Conservation (phyloP, 345 rosid species). For the Citrus hindsii region DNA sequence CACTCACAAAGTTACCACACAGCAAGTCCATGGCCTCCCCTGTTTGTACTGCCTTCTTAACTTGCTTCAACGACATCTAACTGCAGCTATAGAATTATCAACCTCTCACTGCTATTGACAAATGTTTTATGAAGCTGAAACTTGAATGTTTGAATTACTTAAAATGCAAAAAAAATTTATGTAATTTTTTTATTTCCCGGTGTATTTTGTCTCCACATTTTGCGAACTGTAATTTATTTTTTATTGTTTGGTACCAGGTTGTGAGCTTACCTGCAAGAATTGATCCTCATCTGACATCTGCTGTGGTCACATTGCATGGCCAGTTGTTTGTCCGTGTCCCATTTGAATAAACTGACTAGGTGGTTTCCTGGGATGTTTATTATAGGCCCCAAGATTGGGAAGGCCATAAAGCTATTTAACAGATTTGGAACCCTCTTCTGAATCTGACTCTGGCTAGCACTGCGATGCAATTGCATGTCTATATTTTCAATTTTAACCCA, state of each 20-base stretch:
- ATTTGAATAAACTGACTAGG: conserved; percentile 36
- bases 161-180: not conserved
- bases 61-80: not conserved
- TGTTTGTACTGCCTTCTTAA: not conserved
- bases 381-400: no score
- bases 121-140: not conserved
- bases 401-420: no score
- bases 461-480: no score
- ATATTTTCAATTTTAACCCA: no score
- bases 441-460: no score
- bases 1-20: not conserved
- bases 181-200: not conserved
- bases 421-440: no score
- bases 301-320: conserved; percentile 73
- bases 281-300: conserved; percentile 66
- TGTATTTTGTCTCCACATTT: not conserved
- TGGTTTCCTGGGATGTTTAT: not conserved
- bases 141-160: not conserved
- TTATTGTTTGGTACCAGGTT: conserved; percentile 34
- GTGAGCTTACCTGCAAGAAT: conserved; percentile 61
- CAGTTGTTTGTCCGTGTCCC: conserved; percentile 71
- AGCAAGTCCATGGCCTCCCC: not conserved
- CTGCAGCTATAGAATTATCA: not conserved
- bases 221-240: not conserved
- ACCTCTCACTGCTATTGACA: not conserved